phyloP scores from a whole-genome alignment of 179 eudicot genomes.

The Beta corolliflora region DNA sequence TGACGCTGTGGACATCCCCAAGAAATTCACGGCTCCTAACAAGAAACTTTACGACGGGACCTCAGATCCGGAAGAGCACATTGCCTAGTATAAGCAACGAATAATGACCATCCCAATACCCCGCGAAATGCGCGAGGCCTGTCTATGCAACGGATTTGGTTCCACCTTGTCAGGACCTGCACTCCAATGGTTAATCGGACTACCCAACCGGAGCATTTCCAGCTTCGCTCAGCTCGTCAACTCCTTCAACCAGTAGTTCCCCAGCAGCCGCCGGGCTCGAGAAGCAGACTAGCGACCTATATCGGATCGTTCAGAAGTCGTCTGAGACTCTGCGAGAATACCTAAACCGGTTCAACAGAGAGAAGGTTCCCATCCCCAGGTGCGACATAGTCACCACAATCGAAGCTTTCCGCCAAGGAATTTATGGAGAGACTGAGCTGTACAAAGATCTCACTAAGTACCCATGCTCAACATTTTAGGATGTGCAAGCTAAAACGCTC shows the following conservation, averaged over 20 bases:
- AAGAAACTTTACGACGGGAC: not conserved
- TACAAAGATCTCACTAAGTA: not conserved
- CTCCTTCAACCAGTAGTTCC: not conserved
- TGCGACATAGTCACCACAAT: not conserved
- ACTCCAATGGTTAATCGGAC: not conserved
- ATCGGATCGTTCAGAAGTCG: not conserved
- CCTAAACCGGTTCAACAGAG: not conserved
- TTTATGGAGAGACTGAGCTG: not conserved
- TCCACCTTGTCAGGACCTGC: not conserved
- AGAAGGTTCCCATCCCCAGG: not conserved
- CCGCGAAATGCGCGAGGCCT: too few species aligned
- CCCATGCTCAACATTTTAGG: not conserved
- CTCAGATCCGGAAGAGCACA: not conserved
- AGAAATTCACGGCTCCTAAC: not conserved
- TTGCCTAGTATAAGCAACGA: not conserved
- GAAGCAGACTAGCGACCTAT: not conserved
- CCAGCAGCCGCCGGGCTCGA: not conserved
- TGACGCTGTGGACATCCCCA: not conserved
- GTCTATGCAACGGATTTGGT: not conserved
- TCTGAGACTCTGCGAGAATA: not conserved
- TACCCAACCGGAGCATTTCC: not conserved
- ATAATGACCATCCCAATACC: not conserved
- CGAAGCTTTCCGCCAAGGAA: not conserved
- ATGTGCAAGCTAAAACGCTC: not conserved
- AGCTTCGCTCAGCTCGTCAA: not conserved